Evolutionary conservation across 108 stramenopile genomes (phyloP), one percentile per base, ranked within the genome.

Genomic region (Phaeodactylum tricornutum): DNA sequence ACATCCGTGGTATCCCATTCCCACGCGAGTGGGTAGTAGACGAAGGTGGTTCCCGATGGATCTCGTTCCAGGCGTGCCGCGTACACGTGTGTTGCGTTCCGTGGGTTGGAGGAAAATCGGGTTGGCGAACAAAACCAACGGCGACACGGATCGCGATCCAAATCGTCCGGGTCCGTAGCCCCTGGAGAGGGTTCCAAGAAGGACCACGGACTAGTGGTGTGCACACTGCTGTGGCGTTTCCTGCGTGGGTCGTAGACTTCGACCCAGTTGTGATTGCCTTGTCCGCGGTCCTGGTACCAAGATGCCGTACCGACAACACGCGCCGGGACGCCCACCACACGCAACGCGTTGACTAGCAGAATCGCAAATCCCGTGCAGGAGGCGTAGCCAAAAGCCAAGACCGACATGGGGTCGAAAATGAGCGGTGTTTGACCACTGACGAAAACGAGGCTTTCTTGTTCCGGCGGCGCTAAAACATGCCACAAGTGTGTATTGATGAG

Each of bases 261-360:
- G 16, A 93, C 69, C 92, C 92, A 93, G 55, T 84, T 90, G 63
- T 93, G 92, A 74, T 93, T 89, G 27, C 92, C 92, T 25, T 81
- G 56, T 16, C 64, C 66, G 4, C 32, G 55, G 32, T 80, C 59
- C 8, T 73, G 73, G 47, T 77, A 58, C 92, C 92, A 93, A 7
- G 92, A 87, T 2, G 92, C 75, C 8, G 92, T 89, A 4, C 92
- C 92, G 16, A 62, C 84, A 17, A 93, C 53, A n/a, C 92, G 62
- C 4, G 84, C 71, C 25, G 92, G 67, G 39, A 93, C 59, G 2
- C 92, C 92, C 6, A 72, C 62, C 0, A 79, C 56, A 35, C 87
- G 61, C 11, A 93, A 61, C 7, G 85, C 84, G 44, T 67, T 62
- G 27, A 69, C 53, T 27, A 87, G 59, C 9, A 88, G 44, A 7